phyloP scores from a whole-genome alignment of 306 rosid species.

The Malus sieversii region DNA sequence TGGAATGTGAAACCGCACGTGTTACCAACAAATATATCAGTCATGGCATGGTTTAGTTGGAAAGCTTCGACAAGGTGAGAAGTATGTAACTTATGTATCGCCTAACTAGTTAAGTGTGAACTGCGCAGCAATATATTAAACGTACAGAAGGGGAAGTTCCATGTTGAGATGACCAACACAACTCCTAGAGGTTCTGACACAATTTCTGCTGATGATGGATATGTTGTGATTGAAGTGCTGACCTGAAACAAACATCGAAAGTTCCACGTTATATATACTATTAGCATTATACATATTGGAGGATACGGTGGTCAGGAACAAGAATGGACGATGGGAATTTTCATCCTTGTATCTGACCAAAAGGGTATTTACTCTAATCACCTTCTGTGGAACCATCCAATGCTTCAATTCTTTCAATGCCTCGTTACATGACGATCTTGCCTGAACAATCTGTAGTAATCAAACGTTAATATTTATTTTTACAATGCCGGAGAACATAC shows the following conservation, averaged over 20 bases:
- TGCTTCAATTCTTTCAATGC: conserved; percentile 49
- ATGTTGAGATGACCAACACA: conserved; percentile 80
- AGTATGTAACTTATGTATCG: not conserved
- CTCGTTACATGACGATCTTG: conserved; percentile 49
- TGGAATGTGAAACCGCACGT: conserved; percentile 8
- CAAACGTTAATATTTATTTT: not conserved
- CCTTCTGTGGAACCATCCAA: conserved; percentile 82
- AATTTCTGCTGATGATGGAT: conserved; percentile 79
- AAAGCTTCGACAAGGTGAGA: not conserved
- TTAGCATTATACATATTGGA: not conserved
- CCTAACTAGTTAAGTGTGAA: not conserved
- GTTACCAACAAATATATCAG: not conserved
- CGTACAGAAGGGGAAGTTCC: conserved; percentile 86
- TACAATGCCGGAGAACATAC: not conserved
- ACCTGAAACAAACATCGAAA: conserved; percentile 34
- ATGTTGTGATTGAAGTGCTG: conserved; percentile 59
- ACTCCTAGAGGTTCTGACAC: conserved; percentile 87
- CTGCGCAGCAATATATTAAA: conserved; percentile 1
- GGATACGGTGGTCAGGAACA: not conserved
- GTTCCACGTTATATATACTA: no score
- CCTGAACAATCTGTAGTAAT: conserved; percentile 45
- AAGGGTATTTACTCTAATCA: not conserved
- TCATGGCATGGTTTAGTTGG: not conserved
- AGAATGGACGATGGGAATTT: not conserved
- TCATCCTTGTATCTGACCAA: not conserved